phyloP scores from a whole-genome alignment of 129 eudicot genomes.

The Helianthus tuberosus region DNA sequence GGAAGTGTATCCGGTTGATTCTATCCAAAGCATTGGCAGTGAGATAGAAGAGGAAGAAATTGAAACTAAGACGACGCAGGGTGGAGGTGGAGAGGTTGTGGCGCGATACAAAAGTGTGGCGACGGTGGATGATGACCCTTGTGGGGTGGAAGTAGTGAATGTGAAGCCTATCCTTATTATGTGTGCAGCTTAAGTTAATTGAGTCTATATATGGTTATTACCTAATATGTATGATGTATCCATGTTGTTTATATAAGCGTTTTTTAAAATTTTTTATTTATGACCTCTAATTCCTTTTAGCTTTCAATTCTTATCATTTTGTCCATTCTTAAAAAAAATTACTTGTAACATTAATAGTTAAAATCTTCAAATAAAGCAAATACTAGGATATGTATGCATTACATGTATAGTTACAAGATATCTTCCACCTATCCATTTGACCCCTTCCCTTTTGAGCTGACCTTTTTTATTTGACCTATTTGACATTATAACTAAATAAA shows the following conservation, averaged over 20 bases:
- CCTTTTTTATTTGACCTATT: too few species aligned
- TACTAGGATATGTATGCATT: too few species aligned
- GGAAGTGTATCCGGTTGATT: constrained; percentile 47
- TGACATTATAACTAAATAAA: too few species aligned
- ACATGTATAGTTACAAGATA: too few species aligned
- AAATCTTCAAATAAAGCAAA: too few species aligned
- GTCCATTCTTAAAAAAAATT: too few species aligned
- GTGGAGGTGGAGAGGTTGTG: not conserved
- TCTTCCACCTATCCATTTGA: too few species aligned
- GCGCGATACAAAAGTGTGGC: not conserved
- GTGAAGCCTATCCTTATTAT: not conserved
- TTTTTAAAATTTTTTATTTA: too few species aligned
- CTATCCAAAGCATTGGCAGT: constrained; percentile 26
- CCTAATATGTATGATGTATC: not conserved
- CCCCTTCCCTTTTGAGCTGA: too few species aligned
- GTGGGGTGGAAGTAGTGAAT: constrained; percentile 22
- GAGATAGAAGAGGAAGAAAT: not conserved
- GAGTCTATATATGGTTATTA: not conserved
- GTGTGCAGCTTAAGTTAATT: not conserved
- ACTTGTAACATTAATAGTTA: too few species aligned
- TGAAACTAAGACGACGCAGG: not conserved
- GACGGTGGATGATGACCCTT: constrained; percentile 16
- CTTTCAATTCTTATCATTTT: too few species aligned
- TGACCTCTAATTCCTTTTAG: too few species aligned
- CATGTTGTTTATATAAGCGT: constrained; percentile 8